Evolutionary conservation across 2,329 filamentous ascomycete species (phyloP), one percentile per base, ranked within the genome.

Genomic region (Chaetomium sp.): DNA sequence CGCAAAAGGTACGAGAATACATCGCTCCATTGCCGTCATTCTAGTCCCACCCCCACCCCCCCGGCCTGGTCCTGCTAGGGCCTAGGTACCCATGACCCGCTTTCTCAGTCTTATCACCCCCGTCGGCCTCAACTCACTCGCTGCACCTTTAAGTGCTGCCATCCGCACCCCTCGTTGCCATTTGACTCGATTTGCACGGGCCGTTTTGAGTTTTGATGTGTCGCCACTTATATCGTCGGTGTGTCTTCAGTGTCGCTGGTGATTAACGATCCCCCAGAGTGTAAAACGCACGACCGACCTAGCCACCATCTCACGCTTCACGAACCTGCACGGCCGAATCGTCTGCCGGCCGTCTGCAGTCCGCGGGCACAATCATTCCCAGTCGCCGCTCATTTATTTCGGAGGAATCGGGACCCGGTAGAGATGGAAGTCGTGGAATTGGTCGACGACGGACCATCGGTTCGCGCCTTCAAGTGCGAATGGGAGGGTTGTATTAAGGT

Each of bases 371-470:
- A 29, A 29, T 29, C 27, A 29, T 29, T 6, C 6, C 6, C 27
- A 6, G 27, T 6, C 27, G 27, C 27, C 27, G 6, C 27, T 6
- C 27, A 3, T 29, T 29, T 29, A 3, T 29, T 29, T 6, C 27
- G 3, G 6, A 29, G 68, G 64, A 69, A 64, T 54, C 61, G 64
- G 63, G 57, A 65, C 67, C 63, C 66, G 62, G 70, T 66, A 74
- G 73, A 74, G 65, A 87, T 88, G 86, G 86, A 88, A 77, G 81
- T 88, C 71, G 82, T 87, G 77, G 86, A 88, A 75, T 78, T 88
- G 69, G 85, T 88, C 67, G 85, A 88, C 67, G 85, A 87, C 74
- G 86, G 88, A 79, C 82, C 84, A 57, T 82, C 83, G 64, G 80
- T 84, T 76, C 83, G 86, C 70, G 85, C 85, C 42, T 88, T 87